Evolutionary conservation across 306 rosid species (phyloP), one percentile per base, ranked within the genome.

Genomic region (Trifolium subterraneum): DNA sequence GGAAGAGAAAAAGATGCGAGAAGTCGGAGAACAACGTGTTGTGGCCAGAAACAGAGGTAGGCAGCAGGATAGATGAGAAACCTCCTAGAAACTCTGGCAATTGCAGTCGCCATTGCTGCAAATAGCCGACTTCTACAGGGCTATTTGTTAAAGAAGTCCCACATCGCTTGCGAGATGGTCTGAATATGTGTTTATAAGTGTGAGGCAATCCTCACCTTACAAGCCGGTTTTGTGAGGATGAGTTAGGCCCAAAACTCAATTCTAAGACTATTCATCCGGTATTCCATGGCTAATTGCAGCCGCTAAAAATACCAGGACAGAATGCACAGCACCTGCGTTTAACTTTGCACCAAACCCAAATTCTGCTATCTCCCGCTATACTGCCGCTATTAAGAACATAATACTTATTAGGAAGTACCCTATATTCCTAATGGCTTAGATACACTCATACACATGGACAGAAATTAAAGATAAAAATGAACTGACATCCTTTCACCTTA

Each of bases 401-500:
- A 31, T 18, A 73, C 27, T 42, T 61, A 45, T 50, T 15, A 10
- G 69, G 67, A 68, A 45, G 58, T 68, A 50, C 20, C 72, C 48
- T 71, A 31, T 59, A 50, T 18, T 29, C 72, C 48, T 76, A 31
- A 63, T n/a, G 68, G 47, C 64, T 64, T 70, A 14, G 13, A 55
- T 10, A 12, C 22, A 47, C 20, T 63, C 15, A 55, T 10, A 12
- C 22, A 47, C 20, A 69, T 19, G 2, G 15, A 20, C 50, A 73
- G 47, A 33, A 73, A 69, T 16, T 55, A 33, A 62, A 60, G 19
- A 69, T 27, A 25, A 55, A 68, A 55, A 68, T 35, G 58, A 74
- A 44, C 66, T 52, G 54, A 54, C 31, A 74, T 83, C 83, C 64
- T 59, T 79, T 59, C 23, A 50, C 73, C 60, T 29, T 66, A 67